Percentiles rank a stretch among this genome's conserved stretches.
Conservation (phyloP, 306 rosid species). For the Echinosophora koreensis region DNA sequence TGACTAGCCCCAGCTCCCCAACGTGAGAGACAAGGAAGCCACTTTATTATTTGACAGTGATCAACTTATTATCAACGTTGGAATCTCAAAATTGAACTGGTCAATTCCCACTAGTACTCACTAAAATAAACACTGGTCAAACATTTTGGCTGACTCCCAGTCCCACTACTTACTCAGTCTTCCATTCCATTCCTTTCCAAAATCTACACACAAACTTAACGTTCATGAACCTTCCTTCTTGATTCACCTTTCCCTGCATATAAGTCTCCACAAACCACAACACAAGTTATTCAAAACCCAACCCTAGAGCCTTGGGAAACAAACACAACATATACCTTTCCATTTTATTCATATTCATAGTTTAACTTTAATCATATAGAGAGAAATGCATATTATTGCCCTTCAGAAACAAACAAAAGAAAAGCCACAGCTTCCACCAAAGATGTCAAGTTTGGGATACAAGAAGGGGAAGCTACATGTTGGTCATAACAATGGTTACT, state of each 20-base stretch:
- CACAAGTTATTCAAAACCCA: not conserved
- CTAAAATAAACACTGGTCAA: conserved; percentile 19
- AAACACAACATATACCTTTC: not conserved
- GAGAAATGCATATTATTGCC: conserved; percentile 40
- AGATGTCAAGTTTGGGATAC: not conserved
- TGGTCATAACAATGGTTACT: conserved; percentile 2
- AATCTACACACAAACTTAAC: not conserved
- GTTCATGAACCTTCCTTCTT: conserved; percentile 20
- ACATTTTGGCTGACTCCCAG: conserved; percentile 29
- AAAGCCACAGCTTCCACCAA: conserved; percentile 17
- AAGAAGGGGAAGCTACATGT: not conserved
- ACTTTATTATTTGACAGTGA: not conserved
- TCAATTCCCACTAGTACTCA: not conserved
- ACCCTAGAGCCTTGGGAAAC: not conserved
- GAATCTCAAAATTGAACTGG: not conserved
- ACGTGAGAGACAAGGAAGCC: not conserved
- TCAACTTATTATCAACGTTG: not conserved
- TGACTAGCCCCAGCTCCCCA: not conserved
- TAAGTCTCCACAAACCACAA: conserved; percentile 29
- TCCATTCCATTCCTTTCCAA: not conserved
- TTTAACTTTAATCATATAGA: not conserved
- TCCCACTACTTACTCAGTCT: not conserved
- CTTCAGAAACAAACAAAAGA: conserved; percentile 16
- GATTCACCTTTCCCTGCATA: not conserved
- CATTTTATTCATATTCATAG: not conserved